A percentile compares a stretch with the other conserved stretches of the same genome.
Evolutionary conservation across 768 basidiomycete species (phyloP).

Genomic region (Xerocomellus intermedius): DNA sequence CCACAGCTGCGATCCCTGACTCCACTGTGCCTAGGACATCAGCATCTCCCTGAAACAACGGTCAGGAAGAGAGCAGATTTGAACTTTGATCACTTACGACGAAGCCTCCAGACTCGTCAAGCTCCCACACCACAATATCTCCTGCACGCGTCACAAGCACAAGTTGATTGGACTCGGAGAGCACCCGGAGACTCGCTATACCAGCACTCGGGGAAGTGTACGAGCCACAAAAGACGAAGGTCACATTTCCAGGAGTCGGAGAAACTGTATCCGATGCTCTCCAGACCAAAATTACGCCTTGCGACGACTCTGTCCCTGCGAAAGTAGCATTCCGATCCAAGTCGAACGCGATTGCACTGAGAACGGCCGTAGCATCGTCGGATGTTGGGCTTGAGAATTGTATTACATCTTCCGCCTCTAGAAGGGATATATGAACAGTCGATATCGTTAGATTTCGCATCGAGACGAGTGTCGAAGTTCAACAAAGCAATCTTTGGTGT

Average conservation of each 20-base stretch:
- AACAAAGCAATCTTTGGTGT: not conserved
- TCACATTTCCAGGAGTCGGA: slow-evolving; percentile 10
- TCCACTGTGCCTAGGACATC: slow-evolving; percentile 90
- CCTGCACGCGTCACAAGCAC: slow-evolving; percentile 71
- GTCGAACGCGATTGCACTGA: slow-evolving; percentile 56
- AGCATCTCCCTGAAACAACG: slow-evolving; percentile 26
- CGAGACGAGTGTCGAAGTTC: not conserved
- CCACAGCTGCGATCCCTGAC: slow-evolving; percentile 73
- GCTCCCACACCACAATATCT: slow-evolving; percentile 71
- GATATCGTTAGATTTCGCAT: slow-evolving; percentile 62
- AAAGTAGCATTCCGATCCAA: slow-evolving; percentile 62
- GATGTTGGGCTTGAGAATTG: slow-evolving; percentile 15
- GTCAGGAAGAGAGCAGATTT: slow-evolving; percentile 5
- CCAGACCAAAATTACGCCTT: slow-evolving; percentile 61
- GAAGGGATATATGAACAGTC: slow-evolving; percentile 22
- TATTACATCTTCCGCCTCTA: slow-evolving; percentile 16
- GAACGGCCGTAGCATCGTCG: slow-evolving; percentile 28
- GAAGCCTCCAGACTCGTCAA: slow-evolving; percentile 47
- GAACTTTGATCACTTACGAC: slow-evolving; percentile 37
- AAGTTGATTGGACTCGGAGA: slow-evolving; percentile 70
- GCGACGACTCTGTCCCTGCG: slow-evolving; percentile 57
- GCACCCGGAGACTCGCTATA: slow-evolving; percentile 62
- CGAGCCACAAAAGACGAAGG: slow-evolving; percentile 26
- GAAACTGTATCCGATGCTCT: slow-evolving; percentile 27
- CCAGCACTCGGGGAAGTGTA: slow-evolving; percentile 33